Conservation (phyloP, 805 yeast genomes). For the Saccharomycopsis capsularis region DNA sequence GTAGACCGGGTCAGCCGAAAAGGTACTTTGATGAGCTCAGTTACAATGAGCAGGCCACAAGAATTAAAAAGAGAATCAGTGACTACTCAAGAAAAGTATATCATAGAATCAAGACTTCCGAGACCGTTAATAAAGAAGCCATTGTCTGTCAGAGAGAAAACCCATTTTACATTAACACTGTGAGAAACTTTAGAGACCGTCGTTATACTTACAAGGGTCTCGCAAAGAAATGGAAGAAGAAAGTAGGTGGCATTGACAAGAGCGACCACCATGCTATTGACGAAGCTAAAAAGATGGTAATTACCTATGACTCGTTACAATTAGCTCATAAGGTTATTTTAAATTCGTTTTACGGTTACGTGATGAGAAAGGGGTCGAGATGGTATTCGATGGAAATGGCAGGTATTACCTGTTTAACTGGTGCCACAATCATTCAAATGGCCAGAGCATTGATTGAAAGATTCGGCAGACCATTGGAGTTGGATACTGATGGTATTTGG, state of each 20-base stretch:
- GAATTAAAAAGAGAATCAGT: constrained; percentile 67
- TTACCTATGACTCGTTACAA: constrained; percentile 89
- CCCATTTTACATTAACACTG: constrained; percentile 94
- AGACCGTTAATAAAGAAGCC: constrained; percentile 83
- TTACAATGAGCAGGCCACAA: constrained; percentile 67
- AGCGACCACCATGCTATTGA: constrained; percentile 59
- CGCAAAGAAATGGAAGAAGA: constrained; percentile 91
- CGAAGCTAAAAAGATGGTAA: constrained; percentile 91
- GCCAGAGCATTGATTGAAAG: constrained; percentile 88
- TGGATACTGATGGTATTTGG: constrained; percentile 99
- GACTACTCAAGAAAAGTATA: constrained; percentile 85
- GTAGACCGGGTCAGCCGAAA: constrained; percentile 30
- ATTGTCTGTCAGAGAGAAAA: constrained; percentile 96
- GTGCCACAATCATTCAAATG: constrained; percentile 97
- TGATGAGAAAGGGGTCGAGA: constrained; percentile 97
- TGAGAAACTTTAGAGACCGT: constrained; percentile 88
- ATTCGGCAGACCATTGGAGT: constrained; percentile 88
- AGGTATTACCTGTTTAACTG: constrained; percentile 96
- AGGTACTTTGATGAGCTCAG: constrained; percentile 70
- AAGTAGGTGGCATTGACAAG: constrained; percentile 45
- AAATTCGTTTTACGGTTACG: constrained; percentile 96
- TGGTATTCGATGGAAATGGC: constrained; percentile 99
- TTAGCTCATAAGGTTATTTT: constrained; percentile 94
- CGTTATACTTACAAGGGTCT: constrained; percentile 91
- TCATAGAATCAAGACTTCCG: constrained; percentile 71